These are phyloP conservation scores for Talaromyces albobiverticillius DNA, from an alignment of 2,329 filamentous ascomycete species.

Conservation along the genomic window DNA sequence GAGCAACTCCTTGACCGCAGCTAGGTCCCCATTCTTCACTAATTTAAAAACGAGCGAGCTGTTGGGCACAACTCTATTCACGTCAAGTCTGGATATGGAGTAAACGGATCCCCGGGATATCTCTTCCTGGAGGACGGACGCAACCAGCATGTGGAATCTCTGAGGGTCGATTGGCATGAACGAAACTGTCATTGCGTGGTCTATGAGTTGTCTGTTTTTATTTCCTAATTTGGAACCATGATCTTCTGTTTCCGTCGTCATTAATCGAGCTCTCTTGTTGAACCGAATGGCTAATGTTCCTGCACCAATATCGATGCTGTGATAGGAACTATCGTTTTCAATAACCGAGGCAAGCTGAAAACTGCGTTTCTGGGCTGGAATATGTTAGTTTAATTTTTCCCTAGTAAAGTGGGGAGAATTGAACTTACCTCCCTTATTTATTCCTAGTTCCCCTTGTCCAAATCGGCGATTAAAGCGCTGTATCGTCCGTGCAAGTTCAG, in stretches of 20 bases:
- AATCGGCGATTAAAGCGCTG: not conserved
- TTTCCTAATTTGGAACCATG: not conserved
- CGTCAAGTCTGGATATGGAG: not conserved
- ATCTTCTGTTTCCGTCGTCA: not conserved
- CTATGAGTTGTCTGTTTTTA: not conserved
- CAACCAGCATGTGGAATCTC: not conserved
- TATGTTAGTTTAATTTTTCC: not conserved
- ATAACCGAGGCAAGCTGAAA: not conserved
- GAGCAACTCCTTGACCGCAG: not conserved
- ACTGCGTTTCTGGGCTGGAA: not conserved
- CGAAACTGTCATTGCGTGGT: not conserved
- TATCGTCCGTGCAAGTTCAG: not conserved
- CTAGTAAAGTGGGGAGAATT: not conserved
- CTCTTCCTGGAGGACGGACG: not conserved
- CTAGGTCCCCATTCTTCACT: not conserved
- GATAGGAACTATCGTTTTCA: not conserved
- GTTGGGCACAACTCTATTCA: not conserved
- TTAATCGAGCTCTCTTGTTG: not conserved
- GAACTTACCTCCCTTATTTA: not conserved
- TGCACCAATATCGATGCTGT: not conserved
- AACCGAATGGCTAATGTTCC: not conserved
- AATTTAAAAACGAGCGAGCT: not conserved
- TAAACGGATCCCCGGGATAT: not conserved
- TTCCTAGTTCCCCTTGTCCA: not conserved
- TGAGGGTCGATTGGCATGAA: not conserved